These are phyloP conservation scores for Ustilago trichophora DNA, from an alignment of 1,284 basidiomycete genomes.

Conservation along the genomic window DNA sequence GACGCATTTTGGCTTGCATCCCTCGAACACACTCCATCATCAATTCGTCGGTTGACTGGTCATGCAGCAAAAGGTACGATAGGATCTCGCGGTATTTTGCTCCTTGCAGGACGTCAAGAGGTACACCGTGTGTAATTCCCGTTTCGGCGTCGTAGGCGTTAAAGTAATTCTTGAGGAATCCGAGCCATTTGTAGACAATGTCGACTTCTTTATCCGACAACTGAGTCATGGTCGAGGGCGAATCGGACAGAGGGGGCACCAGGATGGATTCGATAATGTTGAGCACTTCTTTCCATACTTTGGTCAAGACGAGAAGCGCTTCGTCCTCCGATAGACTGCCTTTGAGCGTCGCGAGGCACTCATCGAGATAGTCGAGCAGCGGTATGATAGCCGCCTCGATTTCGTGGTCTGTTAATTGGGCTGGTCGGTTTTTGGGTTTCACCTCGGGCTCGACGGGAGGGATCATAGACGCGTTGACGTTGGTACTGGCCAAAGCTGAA, in stretches of 20 bases:
- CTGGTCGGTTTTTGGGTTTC: slow-evolving; percentile 69
- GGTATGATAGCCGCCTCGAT: slow-evolving; percentile 92
- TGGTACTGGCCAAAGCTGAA: slow-evolving; percentile 59
- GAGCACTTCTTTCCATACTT: slow-evolving; percentile 96
- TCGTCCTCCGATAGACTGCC: slow-evolving; percentile 75
- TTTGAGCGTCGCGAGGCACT: slow-evolving; percentile 89
- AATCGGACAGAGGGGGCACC: slow-evolving; percentile 88
- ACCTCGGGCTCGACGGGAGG: slow-evolving; percentile 58
- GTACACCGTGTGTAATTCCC: slow-evolving; percentile 70
- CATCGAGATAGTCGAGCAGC: slow-evolving; percentile 95
- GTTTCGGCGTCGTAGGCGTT: slow-evolving; percentile 91
- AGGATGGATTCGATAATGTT: slow-evolving; percentile 86
- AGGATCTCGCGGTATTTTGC: slow-evolving; percentile 83
- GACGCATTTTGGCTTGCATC: slow-evolving; percentile 73
- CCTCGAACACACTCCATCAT: slow-evolving; percentile 85
- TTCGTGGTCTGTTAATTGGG: slow-evolving; percentile 86
- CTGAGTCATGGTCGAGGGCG: slow-evolving; percentile 88
- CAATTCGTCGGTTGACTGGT: slow-evolving; percentile 68
- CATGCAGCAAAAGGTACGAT: slow-evolving; percentile 62
- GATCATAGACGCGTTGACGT: slow-evolving; percentile 52
- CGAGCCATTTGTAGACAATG: slow-evolving; percentile 97
- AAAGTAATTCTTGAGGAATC: slow-evolving; percentile 86
- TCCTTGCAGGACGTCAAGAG: slow-evolving; percentile 88
- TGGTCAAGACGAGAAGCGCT: slow-evolving; percentile 90
- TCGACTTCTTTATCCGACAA: slow-evolving; percentile 94